Conservation (phyloP, 192 early-diverging fungal species). For the Rhizophagus clarus region DNA sequence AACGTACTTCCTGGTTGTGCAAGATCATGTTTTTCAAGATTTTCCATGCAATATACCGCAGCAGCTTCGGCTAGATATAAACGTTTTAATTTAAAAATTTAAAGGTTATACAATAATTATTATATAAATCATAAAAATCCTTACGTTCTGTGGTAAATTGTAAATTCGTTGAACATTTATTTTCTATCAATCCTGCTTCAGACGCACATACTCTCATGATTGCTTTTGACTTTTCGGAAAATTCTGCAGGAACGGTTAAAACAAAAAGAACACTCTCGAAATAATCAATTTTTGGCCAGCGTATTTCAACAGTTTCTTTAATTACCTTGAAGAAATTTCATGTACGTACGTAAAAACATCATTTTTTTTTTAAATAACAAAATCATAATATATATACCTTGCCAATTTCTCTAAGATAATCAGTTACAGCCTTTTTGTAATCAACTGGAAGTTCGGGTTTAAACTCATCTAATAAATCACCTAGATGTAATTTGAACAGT, state of each 20-base stretch:
- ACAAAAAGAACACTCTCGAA: neutral
- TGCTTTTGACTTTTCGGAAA: constrained; percentile 39
- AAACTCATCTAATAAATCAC: constrained; percentile 2
- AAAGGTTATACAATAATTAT: too few species aligned
- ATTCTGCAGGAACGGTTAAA: constrained; percentile 15
- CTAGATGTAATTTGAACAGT: constrained; percentile 3
- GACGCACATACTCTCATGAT: constrained; percentile 57
- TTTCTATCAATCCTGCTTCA: constrained; percentile 50
- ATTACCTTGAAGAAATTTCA: neutral
- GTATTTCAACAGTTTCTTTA: neutral
- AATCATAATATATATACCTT: too few species aligned
- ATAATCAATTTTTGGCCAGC: constrained; percentile 5
- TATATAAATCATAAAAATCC: neutral
- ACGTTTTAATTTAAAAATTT: too few species aligned
- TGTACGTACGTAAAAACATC: too few species aligned
- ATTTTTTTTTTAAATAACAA: too few species aligned
- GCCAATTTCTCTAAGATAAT: constrained; percentile 3
- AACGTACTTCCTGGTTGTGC: constrained; percentile 1
- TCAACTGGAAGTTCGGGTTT: neutral
- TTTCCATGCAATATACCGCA: neutral
- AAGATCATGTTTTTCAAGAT: neutral
- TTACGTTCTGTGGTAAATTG: constrained; percentile 8
- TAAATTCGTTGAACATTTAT: neutral
- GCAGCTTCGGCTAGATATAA: constrained; percentile 9
- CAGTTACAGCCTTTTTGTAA: constrained; percentile 1